These are phyloP conservation scores for Botryotinia narcissicola DNA, from an alignment of 2,329 filamentous ascomycete species.

Conservation along the genomic window DNA sequence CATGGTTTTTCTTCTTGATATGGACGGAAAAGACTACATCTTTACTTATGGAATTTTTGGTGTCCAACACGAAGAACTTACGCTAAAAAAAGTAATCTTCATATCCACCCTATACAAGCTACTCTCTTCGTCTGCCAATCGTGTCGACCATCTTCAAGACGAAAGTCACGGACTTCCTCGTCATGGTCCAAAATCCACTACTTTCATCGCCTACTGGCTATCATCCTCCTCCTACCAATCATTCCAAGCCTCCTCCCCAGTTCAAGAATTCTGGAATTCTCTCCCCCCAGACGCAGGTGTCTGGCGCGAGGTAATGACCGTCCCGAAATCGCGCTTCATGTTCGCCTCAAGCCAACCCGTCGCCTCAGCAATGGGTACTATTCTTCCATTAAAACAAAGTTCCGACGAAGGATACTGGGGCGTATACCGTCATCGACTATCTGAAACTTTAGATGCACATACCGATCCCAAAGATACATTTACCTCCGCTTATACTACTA, in stretches of 20 bases:
- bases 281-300: slow-evolving; percentile 28
- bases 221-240: slow-evolving; percentile 32
- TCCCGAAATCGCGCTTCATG: slow-evolving; percentile 27
- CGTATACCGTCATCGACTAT: slow-evolving; percentile 27
- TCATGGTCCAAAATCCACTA: slow-evolving; percentile 16
- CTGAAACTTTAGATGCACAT: slow-evolving; percentile 22
- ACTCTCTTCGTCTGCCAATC: slow-evolving; percentile 24
- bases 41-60: slow-evolving; percentile 26
- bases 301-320: slow-evolving; percentile 29
- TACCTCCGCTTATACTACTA: slow-evolving; percentile 23
- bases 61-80: slow-evolving; percentile 23
- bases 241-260: slow-evolving; percentile 16
- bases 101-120: slow-evolving; percentile 21
- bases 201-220: slow-evolving; percentile 27
- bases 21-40: slow-evolving; percentile 19
- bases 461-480: slow-evolving; percentile 25
- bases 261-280: slow-evolving; percentile 24
- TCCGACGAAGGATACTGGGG: slow-evolving; percentile 29
- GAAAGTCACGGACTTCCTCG: slow-evolving; percentile 21
- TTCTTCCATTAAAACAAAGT: slow-evolving; percentile 23
- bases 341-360: slow-evolving; percentile 24
- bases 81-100: slow-evolving; percentile 14
- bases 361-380: slow-evolving; percentile 23
- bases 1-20: slow-evolving; percentile 27
- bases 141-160: slow-evolving; percentile 22